Evolutionary conservation across 192 early-diverging fungal genomes (phyloP).

Genomic region (Mortierella claussenii): DNA sequence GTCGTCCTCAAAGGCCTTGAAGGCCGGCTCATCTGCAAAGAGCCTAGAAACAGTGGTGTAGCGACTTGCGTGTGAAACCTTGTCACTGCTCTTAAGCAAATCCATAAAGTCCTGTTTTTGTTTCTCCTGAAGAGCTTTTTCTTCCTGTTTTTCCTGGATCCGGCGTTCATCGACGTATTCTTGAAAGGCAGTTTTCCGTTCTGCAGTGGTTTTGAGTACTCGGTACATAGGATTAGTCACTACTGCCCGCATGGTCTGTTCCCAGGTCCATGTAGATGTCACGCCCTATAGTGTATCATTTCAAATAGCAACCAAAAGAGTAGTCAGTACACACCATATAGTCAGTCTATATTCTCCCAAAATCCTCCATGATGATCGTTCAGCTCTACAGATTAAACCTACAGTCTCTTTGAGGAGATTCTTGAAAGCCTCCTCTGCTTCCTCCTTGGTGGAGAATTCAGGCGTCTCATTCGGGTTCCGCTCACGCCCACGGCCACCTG

Average conservation of each 20-base stretch:
- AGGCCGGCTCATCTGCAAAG: conserved; percentile 70
- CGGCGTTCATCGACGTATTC: conserved; percentile 71
- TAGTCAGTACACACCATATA: too few species aligned
- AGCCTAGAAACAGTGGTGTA: conserved; percentile 56
- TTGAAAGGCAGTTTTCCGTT: conserved; percentile 87
- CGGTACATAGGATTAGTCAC: conserved; percentile 88
- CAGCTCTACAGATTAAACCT: conserved; percentile 5
- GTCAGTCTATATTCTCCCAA: too few species aligned
- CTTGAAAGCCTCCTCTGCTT: conserved; percentile 84
- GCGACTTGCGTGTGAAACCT: conserved; percentile 41
- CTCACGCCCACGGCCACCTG: conserved; percentile 1
- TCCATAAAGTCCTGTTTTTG: conserved; percentile 30
- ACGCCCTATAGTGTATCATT: conserved; percentile 65
- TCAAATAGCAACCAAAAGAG: too few species aligned
- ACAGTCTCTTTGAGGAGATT: conserved; percentile 78
- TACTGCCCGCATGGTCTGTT: conserved; percentile 87
- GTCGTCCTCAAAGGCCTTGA: conserved; percentile 69
- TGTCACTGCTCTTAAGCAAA: conserved; percentile 22
- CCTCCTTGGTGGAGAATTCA: conserved; percentile 81
- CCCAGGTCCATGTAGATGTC: conserved; percentile 90
- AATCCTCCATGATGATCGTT: background rate
- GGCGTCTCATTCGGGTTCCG: conserved; percentile 23
- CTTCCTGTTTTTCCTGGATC: conserved; percentile 66
- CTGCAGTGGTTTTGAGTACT: conserved; percentile 78
- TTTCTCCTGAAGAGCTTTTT: conserved; percentile 28